Evolutionary conservation across 2,329 filamentous ascomycete species (phyloP).

Genomic region (Microascus cirrosus): DNA sequence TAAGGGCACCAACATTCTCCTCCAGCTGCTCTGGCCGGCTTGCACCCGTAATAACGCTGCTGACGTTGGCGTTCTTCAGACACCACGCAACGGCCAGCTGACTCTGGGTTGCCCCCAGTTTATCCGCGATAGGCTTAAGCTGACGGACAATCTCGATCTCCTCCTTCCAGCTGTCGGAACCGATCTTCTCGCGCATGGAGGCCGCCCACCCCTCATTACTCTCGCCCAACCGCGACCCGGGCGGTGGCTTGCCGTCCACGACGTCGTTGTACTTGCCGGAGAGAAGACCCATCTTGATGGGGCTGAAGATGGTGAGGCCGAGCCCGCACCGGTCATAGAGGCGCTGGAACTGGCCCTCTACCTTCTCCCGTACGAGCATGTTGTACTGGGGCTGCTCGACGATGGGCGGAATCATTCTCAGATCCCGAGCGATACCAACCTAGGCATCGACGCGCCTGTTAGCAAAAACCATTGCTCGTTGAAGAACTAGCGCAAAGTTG

Average conservation of each 20-base stretch:
- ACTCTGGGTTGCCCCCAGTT: conserved; percentile 39
- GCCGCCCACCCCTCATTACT: conserved; percentile 46
- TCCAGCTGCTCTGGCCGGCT: conserved; percentile 38
- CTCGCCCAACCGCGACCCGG: conserved; percentile 45
- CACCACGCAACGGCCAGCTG: conserved; percentile 42
- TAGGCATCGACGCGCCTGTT: conserved; percentile 3
- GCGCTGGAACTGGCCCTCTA: conserved; percentile 52
- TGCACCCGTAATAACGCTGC: conserved; percentile 40
- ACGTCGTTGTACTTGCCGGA: conserved; percentile 56
- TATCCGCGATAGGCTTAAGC: conserved; percentile 41
- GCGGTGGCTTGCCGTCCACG: conserved; percentile 34
- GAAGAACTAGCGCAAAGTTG: not conserved
- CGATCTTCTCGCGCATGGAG: conserved; percentile 34
- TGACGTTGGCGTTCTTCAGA: conserved; percentile 41
- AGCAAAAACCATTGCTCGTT: not conserved
- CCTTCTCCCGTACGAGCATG: conserved; percentile 47
- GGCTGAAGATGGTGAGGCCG: conserved; percentile 52
- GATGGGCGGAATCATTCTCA: conserved; percentile 50
- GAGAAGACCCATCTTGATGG: conserved; percentile 45
- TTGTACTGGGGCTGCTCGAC: conserved; percentile 62
- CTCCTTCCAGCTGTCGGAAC: conserved; percentile 38
- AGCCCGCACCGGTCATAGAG: conserved; percentile 47
- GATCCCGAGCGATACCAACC: conserved; percentile 45
- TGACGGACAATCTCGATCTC: conserved; percentile 32
- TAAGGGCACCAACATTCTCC: conserved; percentile 35